phyloP scores from a whole-genome alignment of 1,284 basidiomycete species.

The Leccinum griseonigrum region DNA sequence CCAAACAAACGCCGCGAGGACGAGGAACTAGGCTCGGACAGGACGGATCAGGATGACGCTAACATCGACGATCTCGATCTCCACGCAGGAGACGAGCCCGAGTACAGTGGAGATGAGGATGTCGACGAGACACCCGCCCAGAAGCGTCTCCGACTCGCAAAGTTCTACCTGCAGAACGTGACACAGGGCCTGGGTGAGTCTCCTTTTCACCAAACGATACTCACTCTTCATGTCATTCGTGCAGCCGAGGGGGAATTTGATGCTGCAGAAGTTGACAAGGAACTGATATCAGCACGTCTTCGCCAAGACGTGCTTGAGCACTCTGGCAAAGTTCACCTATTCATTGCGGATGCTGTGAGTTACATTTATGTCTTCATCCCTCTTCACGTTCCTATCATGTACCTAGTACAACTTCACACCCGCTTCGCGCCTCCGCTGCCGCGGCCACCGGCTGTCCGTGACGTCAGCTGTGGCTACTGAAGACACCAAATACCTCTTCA shows the following conservation, averaged over 20 bases:
- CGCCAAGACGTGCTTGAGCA: constrained; percentile 88
- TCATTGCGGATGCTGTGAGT: constrained; percentile 69
- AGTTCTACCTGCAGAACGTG: constrained; percentile 86
- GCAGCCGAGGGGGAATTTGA: constrained; percentile 84
- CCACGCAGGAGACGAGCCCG: constrained; percentile 54
- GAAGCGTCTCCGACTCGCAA: constrained; percentile 88
- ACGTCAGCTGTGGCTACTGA: constrained; percentile 75
- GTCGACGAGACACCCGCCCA: constrained; percentile 91
- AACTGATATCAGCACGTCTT: constrained; percentile 86
- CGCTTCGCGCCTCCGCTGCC: constrained; percentile 55
- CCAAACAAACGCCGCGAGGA: constrained; percentile 45
- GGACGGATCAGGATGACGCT: constrained; percentile 57
- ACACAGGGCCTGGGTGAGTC: constrained; percentile 72
- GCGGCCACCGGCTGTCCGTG: constrained; percentile 74
- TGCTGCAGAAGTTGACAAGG: constrained; percentile 90
- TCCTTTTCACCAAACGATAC: neutral
- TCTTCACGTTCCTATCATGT: constrained; percentile 21
- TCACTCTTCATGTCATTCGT: constrained; percentile 4
- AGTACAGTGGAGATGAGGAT: constrained; percentile 74
- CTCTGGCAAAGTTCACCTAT: constrained; percentile 81
- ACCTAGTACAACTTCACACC: constrained; percentile 35
- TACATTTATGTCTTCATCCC: neutral
- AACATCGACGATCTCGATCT: constrained; percentile 81
- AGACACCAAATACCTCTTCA: constrained; percentile 71
- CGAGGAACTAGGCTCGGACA: constrained; percentile 72